A percentile compares a stretch with the other conserved stretches of the same genome.
These are phyloP conservation scores for Paraconiothyrium sp. DNA, from an alignment of 2,329 filamentous ascomycete genomes.

Conservation along the genomic window DNA sequence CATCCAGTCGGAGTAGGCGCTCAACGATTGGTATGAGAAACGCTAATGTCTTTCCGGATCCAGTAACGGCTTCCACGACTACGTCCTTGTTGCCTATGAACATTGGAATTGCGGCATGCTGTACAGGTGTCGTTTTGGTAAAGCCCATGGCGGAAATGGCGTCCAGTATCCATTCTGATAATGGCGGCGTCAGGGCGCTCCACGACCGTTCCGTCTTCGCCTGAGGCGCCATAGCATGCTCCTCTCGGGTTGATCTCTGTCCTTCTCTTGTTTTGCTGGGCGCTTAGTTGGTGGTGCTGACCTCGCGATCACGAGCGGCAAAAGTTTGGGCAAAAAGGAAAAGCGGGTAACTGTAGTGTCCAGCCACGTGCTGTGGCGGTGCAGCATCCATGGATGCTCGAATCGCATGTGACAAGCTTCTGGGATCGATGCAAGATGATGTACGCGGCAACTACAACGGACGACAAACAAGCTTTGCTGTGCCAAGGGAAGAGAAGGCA, in stretches of 20 bases:
- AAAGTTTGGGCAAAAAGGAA: slow-evolving; percentile 24
- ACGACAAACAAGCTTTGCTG: slow-evolving; percentile 9
- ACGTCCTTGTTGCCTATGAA: slow-evolving; percentile 92
- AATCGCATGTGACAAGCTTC: slow-evolving; percentile 14
- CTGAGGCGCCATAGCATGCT: slow-evolving; percentile 44
- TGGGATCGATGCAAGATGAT: background rate
- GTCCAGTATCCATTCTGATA: slow-evolving; percentile 86
- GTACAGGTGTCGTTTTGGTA: slow-evolving; percentile 89
- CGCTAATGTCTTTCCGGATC: slow-evolving; percentile 48
- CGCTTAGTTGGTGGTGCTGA: slow-evolving; percentile 4
- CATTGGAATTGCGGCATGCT: slow-evolving; percentile 87
- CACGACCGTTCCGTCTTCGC: slow-evolving; percentile 62
- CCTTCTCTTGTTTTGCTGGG: slow-evolving; percentile 7
- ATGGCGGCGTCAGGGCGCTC: slow-evolving; percentile 73
- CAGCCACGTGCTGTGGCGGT: slow-evolving; percentile 15
- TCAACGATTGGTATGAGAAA: slow-evolving; percentile 87
- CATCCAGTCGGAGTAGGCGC: slow-evolving; percentile 79
- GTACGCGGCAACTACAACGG: background rate
- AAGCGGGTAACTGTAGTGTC: slow-evolving; percentile 25
- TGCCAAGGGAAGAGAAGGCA: background rate
- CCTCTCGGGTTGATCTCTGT: background rate
- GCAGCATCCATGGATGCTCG: slow-evolving; percentile 3
- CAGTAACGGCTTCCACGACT: slow-evolving; percentile 75
- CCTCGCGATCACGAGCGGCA: slow-evolving; percentile 14
- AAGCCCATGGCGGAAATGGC: slow-evolving; percentile 88